Evolutionary conservation across 129 eudicot species (phyloP), one percentile per base, ranked within the genome.

Genomic region (Flaveria trinervia): DNA sequence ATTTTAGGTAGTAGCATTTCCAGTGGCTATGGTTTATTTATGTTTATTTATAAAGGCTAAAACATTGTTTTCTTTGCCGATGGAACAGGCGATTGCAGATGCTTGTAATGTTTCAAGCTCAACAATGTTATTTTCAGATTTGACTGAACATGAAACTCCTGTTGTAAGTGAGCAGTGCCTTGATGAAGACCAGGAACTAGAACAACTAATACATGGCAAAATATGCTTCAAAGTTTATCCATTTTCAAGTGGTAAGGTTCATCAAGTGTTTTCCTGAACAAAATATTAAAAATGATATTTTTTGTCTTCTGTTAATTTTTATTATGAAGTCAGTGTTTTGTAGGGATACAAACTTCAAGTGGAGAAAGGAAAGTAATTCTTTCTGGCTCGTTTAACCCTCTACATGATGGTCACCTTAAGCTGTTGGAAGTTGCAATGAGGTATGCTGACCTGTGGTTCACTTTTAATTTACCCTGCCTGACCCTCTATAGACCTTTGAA

Each of bases 321-420:
- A 84, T 65, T 88, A 64, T 82, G 83, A 78, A 86, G 82, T 78
- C 81, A 61, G 80, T 84, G 36, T 81, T 87, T 83, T 83, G 79
- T 89, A 93, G 98, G 80, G 76, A 68, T 67, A 26, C 81, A 74
- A 66, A 25, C 69, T 33, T 61, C 88, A 46, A 84, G 64, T 75
- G 86, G 56, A 49, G 93, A 94, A 72, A 89, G 99, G 82, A 91
- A 85, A 79, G 89, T 84, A 30, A 91, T 94, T 71, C 88, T 94
- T 41, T 83, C 97, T 3, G 98, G 98, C 72, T 94, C 98, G 6
- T 94, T 94, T 75, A 94, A 94, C 79, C 97, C 98, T 28, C 77
- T 94, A 73, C 98, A 94, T 70, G 89, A 86, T 77, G 98, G 98
- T 44, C 98, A 94, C 82, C 72, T 94, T 50, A 92, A 88, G 83